phyloP scores from a whole-genome alignment of 176 grass and related monocot genomes.

The Bolboschoenus planiculmis region DNA sequence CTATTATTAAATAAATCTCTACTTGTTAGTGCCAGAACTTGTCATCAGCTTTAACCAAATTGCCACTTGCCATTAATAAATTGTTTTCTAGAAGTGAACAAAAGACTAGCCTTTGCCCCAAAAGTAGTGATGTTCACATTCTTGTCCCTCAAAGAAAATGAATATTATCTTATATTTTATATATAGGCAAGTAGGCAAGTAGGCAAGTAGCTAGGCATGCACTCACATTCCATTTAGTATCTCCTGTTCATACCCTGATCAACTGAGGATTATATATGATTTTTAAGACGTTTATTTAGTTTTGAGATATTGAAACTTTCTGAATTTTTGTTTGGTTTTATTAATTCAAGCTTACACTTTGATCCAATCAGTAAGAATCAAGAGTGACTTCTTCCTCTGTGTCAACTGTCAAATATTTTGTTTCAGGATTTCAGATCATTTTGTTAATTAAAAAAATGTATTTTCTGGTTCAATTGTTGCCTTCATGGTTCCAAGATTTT shows the following conservation, averaged over 20 bases:
- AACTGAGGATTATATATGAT: background rate
- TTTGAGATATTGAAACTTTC: background rate
- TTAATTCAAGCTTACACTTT: background rate
- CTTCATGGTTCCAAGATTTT: no score
- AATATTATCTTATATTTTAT: background rate
- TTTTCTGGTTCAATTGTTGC: background rate
- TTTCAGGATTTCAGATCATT: background rate
- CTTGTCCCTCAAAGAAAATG: background rate
- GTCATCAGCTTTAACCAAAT: background rate
- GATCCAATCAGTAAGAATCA: no score
- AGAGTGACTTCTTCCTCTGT: no score
- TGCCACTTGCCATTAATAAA: background rate
- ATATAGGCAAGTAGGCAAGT: background rate
- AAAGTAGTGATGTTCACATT: constrained; percentile 8
- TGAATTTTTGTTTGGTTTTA: background rate
- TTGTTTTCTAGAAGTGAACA: background rate
- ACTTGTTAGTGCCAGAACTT: background rate
- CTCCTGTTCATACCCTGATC: background rate
- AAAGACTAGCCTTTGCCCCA: background rate
- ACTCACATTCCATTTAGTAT: background rate
- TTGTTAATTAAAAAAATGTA: background rate
- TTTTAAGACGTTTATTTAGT: background rate
- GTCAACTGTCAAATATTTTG: background rate
- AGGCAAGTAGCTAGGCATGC: background rate
- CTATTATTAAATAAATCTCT: background rate